Evolutionary conservation across 2,329 filamentous ascomycete species (phyloP), one percentile per base, ranked within the genome.

Genomic region (Cladosporium sp.): DNA sequence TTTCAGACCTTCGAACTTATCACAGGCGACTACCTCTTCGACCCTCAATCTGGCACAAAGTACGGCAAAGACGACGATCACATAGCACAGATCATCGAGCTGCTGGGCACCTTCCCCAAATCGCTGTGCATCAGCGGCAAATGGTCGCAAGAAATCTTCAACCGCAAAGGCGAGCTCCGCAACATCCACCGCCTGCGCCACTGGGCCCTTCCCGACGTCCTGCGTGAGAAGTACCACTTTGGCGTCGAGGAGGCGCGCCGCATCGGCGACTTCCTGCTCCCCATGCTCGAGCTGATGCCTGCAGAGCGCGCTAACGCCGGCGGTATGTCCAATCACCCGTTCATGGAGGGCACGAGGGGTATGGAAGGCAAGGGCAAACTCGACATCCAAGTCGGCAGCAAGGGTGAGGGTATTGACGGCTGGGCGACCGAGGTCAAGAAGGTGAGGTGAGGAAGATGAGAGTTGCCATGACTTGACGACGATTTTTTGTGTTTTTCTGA

Each of bases 1-100:
- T 15, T 24, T 10, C 75, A 98, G 94, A 90, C 94, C 18, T 99
- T 99, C 73, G 95, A 99, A 78, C 84, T 99, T 54, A 98, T 99
- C 71, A 99, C 95, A 1, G 95, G 95, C 71, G 95, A 99, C 79
- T 99, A 99, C 76, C 88, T 99, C 52, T 99, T 99, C 79, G 95
- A 99, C 75, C 95, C 95, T 0, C 95, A 99, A 80, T 97, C 94
- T 1, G 95, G 95, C 69, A 98, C 94, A 51, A 98, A 98, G 80
- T 99, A 99, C 79, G 95, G 95, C 77, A 99, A 99, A 81, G 95
- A 99, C 76, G 95, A 99, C 81, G 95, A 99, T 77, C 95, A 99
- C 81, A 97, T 99, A 71, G 95, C 95, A 11, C 95, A 99, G 78
- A 98, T 99, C 74, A 98, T 99, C 77, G 95, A 99, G 79, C 86